phyloP scores from a whole-genome alignment of 2,329 filamentous ascomycete species.

The Fusarium pseudonygamai region DNA sequence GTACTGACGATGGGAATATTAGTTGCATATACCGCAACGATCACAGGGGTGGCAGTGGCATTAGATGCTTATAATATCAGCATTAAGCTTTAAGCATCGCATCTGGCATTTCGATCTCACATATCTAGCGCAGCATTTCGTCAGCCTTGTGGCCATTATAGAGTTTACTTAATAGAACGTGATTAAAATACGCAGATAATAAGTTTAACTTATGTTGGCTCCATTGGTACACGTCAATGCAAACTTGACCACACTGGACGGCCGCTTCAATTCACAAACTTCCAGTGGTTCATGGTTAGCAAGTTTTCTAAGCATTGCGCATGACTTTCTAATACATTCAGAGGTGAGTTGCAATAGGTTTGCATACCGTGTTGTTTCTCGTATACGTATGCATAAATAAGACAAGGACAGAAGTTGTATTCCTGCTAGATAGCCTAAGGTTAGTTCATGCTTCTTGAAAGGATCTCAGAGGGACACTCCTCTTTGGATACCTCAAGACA shows the following conservation, averaged over 20 bases:
- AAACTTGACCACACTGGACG: neutral
- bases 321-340: neutral
- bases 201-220: neutral
- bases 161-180: neutral
- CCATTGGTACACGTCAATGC: neutral
- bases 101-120: conserved; percentile 1
- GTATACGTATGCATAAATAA: neutral
- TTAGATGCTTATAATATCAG: conserved; percentile 74
- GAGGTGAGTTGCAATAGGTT: neutral
- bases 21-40: conserved; percentile 72
- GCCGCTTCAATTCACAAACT: neutral
- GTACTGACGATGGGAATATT: conserved; percentile 77
- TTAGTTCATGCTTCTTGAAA: neutral
- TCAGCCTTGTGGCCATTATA: neutral
- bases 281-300: neutral
- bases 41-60: conserved; percentile 74
- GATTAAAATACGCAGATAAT: neutral
- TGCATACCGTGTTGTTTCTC: neutral
- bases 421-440: neutral
- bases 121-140: neutral
- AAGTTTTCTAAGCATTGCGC: neutral
- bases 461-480: neutral
- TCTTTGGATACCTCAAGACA: neutral
- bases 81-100: conserved; percentile 68
- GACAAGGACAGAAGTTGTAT: neutral